Evolutionary conservation across 768 basidiomycete species (phyloP).

Genomic region (Thelephora aurantiotincta): DNA sequence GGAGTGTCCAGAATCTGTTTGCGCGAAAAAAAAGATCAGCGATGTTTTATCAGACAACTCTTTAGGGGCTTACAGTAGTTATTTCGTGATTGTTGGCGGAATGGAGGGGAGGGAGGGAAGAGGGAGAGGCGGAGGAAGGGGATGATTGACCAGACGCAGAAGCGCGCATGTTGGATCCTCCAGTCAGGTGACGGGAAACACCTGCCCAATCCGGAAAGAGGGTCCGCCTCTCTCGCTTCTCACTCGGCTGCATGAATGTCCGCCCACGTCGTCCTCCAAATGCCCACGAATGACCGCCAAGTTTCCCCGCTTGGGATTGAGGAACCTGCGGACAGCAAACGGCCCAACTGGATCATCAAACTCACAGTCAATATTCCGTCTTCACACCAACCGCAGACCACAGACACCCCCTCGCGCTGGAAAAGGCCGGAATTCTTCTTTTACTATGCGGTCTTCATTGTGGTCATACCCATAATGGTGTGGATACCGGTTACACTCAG

Average conservation of each 20-base stretch:
- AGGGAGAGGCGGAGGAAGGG: too few species aligned
- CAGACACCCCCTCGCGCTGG: slow-evolving; percentile 47
- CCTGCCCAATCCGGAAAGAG: too few species aligned
- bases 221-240: neutral
- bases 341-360: slow-evolving; percentile 21
- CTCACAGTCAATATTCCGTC: slow-evolving; percentile 46
- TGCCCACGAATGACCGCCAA: slow-evolving; percentile 16
- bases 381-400: slow-evolving; percentile 18
- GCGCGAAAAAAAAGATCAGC: too few species aligned
- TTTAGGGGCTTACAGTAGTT: too few species aligned
- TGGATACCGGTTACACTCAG: slow-evolving; percentile 68
- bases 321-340: slow-evolving; percentile 5
- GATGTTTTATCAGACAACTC: too few species aligned
- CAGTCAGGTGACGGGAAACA: too few species aligned
- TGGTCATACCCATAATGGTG: slow-evolving; percentile 60
- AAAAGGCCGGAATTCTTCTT: slow-evolving; percentile 63
- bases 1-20: too few species aligned
- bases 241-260: slow-evolving; percentile 4
- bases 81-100: too few species aligned
- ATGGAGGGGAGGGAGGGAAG: too few species aligned
- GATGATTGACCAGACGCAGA: too few species aligned
- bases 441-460: slow-evolving; percentile 47
- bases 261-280: slow-evolving; percentile 13
- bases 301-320: slow-evolving; percentile 9
- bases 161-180: too few species aligned